These are phyloP conservation scores for Coemansia sp. DNA, from an alignment of 192 early-diverging fungal genomes.

Conservation along the genomic window DNA sequence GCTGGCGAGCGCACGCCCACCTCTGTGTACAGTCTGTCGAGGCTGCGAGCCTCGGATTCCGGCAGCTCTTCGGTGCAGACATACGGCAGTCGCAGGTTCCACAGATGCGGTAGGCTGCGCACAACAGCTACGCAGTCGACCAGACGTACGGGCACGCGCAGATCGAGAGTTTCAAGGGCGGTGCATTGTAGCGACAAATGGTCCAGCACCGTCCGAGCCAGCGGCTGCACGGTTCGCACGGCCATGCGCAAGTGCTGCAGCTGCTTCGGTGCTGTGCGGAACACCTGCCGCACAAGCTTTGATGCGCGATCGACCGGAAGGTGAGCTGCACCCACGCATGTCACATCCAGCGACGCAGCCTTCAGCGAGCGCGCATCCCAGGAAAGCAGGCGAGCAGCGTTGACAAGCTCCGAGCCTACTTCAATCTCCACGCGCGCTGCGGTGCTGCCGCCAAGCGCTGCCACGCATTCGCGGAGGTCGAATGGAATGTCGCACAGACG, in stretches of 20 bases:
- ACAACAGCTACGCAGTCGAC: neutral
- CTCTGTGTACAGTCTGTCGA: conserved; percentile 8
- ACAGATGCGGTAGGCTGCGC: conserved; percentile 7
- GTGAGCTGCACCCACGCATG: neutral
- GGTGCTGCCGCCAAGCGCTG: neutral
- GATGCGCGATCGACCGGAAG: neutral
- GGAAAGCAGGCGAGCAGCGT: neutral
- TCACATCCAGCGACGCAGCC: neutral
- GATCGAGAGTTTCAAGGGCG: conserved; percentile 7
- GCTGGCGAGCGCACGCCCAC: neutral
- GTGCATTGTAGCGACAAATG: neutral
- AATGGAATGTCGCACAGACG: conserved; percentile 1
- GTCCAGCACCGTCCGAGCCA: neutral
- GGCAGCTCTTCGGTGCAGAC: conserved; percentile 5
- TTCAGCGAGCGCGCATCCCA: neutral
- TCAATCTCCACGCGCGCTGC: neutral
- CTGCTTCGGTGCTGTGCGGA: neutral
- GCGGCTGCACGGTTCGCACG: neutral
- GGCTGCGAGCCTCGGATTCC: neutral
- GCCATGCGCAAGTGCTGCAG: conserved; percentile 6
- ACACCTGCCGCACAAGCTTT: neutral
- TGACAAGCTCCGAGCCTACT: neutral
- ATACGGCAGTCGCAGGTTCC: conserved; percentile 9
- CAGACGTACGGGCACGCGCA: conserved; percentile 14
- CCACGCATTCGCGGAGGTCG: conserved; percentile 9